Evolutionary conservation across 169 alveolate genomes (phyloP).

Genomic region (Plasmodium cynomolgi): DNA sequence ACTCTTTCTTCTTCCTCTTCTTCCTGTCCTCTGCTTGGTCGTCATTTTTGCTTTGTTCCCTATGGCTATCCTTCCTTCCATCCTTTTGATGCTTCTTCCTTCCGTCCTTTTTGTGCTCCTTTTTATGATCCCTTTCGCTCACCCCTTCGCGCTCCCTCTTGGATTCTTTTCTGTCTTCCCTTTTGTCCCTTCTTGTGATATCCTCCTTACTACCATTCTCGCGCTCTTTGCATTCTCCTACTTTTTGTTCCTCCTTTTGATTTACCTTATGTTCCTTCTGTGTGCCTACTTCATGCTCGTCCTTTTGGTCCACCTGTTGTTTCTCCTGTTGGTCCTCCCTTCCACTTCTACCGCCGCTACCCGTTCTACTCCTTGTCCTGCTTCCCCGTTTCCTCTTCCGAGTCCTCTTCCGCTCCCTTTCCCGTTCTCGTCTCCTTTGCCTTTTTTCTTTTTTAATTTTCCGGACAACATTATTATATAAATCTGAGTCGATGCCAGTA

Average conservation of each 20-base stretch:
- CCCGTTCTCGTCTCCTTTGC: conserved; percentile 5
- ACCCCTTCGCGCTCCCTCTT: background rate
- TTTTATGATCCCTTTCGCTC: background rate
- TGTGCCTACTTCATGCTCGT: background rate
- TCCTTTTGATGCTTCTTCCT: background rate
- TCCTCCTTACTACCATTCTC: background rate
- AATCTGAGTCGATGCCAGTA: conserved; percentile 72
- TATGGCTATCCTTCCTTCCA: background rate
- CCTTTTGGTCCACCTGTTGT: background rate
- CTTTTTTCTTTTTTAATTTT: conserved; percentile 58
- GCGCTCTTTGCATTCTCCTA: background rate
- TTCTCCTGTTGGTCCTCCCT: background rate
- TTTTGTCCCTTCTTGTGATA: background rate
- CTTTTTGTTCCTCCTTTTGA: background rate
- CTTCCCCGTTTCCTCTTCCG: background rate
- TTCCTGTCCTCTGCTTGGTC: background rate
- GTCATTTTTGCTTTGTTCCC: background rate
- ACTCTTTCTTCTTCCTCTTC: conserved; percentile 1
- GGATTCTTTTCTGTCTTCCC: background rate
- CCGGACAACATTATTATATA: conserved; percentile 48
- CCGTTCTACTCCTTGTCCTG: background rate
- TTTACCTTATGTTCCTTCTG: background rate
- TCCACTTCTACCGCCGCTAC: background rate
- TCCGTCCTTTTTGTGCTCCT: background rate
- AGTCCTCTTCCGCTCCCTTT: conserved; percentile 14